Evolutionary conservation across 1,139 yeast genomes (phyloP), one percentile per base, ranked within the genome.

Genomic region (Komagataea norvegica): DNA sequence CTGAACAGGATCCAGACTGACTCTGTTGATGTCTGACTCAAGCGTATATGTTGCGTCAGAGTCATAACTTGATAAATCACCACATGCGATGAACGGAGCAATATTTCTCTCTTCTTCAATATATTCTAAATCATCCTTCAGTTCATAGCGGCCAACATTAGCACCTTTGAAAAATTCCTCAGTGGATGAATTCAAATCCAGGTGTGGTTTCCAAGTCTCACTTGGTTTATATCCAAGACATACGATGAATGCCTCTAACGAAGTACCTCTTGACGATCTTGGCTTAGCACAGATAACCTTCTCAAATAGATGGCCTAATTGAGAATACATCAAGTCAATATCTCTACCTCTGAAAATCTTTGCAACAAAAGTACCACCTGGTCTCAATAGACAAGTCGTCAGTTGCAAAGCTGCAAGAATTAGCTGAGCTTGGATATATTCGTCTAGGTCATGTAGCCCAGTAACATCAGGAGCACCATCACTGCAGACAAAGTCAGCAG

Each of bases 401-500:
- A 93, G 66, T 54, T 88, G 95, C 38, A 91, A 66, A 1, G 98
- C 98, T 27, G 96, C 80, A 47, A 88, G 67, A 36, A 93, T 84
- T 44, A 91, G 68, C 57, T 91, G 98, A 2, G 95, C 96, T 62
- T 91, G 98, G 40, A 91, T 85, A 56, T 89, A 91, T 59, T 91
- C 98, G 60, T 91, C 98, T 45, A 91, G 67, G 61, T 93, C 98
- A 57, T 93, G 98, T 38, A 91, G 62, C 1, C 98, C 98, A 0
- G 98, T 93, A 19, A 91, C 98, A 62, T 91, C 98, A 2, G 98
- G 98, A 0, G 98, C 98, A 37, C 98, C 98, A 60, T 91, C 98
- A 48, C 94, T 83, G 52, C 96, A 86, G 1, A 91, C 96, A 56
- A 91, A 83, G 59, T 91, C 98, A 0, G 97, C 97, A 36, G 84